Evolutionary conservation across 345 rosid species (phyloP).

Genomic region (Xanthoceras sorbifolium): DNA sequence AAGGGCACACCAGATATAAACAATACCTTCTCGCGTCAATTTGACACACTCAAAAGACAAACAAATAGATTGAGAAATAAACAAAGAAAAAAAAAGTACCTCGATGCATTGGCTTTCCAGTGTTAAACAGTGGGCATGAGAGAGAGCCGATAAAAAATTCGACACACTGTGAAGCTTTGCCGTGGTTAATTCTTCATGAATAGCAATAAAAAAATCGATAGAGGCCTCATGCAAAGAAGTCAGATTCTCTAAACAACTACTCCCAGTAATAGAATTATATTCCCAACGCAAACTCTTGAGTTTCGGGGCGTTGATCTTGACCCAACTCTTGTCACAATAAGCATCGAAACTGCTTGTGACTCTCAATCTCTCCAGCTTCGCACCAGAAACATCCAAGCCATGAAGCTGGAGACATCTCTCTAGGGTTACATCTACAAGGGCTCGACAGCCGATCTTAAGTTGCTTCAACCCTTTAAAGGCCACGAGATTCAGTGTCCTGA

Average conservation of each 20-base stretch:
- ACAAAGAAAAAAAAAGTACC: constrained; percentile 44
- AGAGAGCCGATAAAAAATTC: constrained; percentile 53
- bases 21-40: not conserved
- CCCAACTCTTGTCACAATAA: constrained; percentile 42
- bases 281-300: constrained; percentile 55
- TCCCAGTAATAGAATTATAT: constrained; percentile 41
- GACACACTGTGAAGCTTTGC: constrained; percentile 44
- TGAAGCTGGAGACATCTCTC: constrained; percentile 56
- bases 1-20: not conserved
- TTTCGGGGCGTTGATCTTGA: constrained; percentile 54
- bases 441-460: constrained; percentile 59
- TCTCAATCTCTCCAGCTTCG: constrained; percentile 46
- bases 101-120: constrained; percentile 63
- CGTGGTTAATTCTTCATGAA: constrained; percentile 32
- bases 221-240: constrained; percentile 48
- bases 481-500: constrained; percentile 55
- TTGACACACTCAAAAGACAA: not conserved
- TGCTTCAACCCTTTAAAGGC: constrained; percentile 55
- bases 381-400: constrained; percentile 52
- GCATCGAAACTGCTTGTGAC: constrained; percentile 62
- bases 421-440: constrained; percentile 51
- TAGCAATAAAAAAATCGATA: constrained; percentile 45
- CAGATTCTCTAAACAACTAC: constrained; percentile 45
- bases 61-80: not conserved
- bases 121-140: constrained; percentile 43